These are phyloP conservation scores for Moricandia moricandioides DNA, from an alignment of 345 rosid species.

Conservation along the genomic window DNA sequence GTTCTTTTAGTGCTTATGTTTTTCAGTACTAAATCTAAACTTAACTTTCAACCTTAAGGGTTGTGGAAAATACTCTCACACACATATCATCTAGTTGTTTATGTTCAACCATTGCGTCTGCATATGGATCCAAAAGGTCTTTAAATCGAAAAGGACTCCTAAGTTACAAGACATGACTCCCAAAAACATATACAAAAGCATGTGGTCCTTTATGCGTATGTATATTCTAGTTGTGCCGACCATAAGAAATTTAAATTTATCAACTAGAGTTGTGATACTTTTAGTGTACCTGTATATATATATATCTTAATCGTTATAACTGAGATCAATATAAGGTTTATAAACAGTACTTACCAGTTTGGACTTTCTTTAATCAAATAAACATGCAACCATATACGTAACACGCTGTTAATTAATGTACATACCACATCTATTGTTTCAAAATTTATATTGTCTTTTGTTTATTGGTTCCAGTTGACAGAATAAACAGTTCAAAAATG, in stretches of 20 bases:
- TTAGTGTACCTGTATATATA: neutral
- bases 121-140: constrained; percentile 13
- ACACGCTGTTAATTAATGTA: neutral
- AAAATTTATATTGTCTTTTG: neutral
- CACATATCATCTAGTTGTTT: neutral
- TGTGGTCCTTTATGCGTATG: neutral
- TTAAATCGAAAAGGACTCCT: neutral
- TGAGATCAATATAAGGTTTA: neutral
- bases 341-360: no score
- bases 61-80: neutral
- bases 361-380: no score
- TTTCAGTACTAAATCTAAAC: neutral
- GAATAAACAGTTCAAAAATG: neutral
- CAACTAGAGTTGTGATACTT: neutral
- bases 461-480: neutral
- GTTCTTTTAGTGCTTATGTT: neutral
- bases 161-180: constrained; percentile 20
- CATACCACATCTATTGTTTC: neutral
- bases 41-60: neutral
- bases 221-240: constrained; percentile 2
- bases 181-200: constrained; percentile 14
- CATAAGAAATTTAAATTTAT: neutral
- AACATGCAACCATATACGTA: neutral
- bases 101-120: constrained; percentile 16
- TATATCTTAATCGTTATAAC: neutral